Percentiles rank a stretch among this genome's conserved stretches.
These are phyloP conservation scores for Hypoxylon sp. DNA, from an alignment of 2,329 filamentous ascomycete species.

Conservation along the genomic window DNA sequence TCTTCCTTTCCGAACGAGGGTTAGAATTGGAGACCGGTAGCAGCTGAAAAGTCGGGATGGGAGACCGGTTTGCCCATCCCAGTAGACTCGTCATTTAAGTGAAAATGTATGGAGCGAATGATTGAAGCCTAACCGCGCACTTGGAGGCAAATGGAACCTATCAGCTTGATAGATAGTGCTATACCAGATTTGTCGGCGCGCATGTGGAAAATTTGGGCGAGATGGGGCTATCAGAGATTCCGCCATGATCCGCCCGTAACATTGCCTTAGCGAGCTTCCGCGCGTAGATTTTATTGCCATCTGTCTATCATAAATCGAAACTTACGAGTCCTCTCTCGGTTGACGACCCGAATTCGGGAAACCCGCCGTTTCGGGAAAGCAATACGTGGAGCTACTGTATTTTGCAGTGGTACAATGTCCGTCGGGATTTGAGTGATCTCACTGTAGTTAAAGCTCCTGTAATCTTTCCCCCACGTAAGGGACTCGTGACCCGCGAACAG, in stretches of 20 bases:
- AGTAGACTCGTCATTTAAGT: constrained; percentile 19
- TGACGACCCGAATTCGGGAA: constrained; percentile 37
- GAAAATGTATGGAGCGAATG: constrained; percentile 11
- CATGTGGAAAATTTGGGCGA: constrained; percentile 18
- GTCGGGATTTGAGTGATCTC: constrained; percentile 22
- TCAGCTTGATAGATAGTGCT: constrained; percentile 20
- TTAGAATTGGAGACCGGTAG: constrained; percentile 13
- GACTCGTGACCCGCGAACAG: constrained; percentile 18
- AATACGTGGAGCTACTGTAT: constrained; percentile 35
- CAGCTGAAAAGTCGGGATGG: constrained; percentile 42
- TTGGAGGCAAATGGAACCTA: constrained; percentile 24
- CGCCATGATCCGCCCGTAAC: constrained; percentile 24
- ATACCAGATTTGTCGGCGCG: constrained; percentile 23
- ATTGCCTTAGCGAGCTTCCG: constrained; percentile 10
- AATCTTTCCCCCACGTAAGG: constrained; percentile 6
- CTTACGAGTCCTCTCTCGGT: constrained; percentile 36
- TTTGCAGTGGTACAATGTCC: constrained; percentile 35
- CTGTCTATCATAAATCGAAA: constrained; percentile 23
- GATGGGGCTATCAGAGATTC: constrained; percentile 20
- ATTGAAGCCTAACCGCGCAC: constrained; percentile 13
- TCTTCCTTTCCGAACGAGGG: constrained; percentile 37
- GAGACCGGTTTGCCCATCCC: constrained; percentile 32
- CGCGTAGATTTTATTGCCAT: constrained; percentile 2
- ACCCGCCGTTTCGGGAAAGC: constrained; percentile 31
- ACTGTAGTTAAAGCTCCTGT: background rate